Conservation (phyloP, 306 rosid genomes). For the Benincasa hispida region DNA sequence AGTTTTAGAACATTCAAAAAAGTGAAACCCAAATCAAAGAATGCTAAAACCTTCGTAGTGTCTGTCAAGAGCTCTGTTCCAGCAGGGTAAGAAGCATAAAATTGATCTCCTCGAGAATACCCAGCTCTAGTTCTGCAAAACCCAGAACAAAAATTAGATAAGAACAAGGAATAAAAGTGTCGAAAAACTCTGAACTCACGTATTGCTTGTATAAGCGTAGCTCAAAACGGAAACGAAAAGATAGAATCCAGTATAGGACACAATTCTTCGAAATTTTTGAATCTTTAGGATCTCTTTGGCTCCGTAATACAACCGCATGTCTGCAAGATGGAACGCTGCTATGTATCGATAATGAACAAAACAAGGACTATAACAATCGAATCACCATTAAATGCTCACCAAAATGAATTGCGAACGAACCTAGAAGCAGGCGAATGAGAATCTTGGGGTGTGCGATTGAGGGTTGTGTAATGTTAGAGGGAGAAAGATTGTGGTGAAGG, state of each 20-base stretch:
- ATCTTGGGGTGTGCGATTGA: background rate
- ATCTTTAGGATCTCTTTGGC: conserved; percentile 57
- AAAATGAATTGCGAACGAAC: background rate
- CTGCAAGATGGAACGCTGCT: background rate
- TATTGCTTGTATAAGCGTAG: conserved; percentile 66
- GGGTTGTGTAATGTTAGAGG: background rate
- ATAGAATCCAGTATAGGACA: conserved; percentile 73
- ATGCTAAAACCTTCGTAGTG: conserved; percentile 43
- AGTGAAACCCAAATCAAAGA: background rate
- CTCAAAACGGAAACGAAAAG: conserved; percentile 47
- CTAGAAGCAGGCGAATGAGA: background rate
- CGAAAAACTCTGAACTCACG: conserved; percentile 35
- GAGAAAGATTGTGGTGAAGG: background rate
- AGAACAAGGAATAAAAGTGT: background rate
- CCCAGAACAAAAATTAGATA: background rate
- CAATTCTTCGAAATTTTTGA: conserved; percentile 68
- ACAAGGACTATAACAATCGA: background rate
- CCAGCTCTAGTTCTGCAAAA: conserved; percentile 90
- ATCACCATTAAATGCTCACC: background rate
- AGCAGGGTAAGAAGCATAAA: conserved; percentile 87
- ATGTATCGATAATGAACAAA: background rate
- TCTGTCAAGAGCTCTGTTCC: conserved; percentile 91
- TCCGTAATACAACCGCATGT: conserved; percentile 23
- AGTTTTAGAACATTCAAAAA: background rate
- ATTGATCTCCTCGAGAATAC: conserved; percentile 85